phyloP scores from a whole-genome alignment of 2,329 filamentous ascomycete species.

The Alternaria triticimaculans region DNA sequence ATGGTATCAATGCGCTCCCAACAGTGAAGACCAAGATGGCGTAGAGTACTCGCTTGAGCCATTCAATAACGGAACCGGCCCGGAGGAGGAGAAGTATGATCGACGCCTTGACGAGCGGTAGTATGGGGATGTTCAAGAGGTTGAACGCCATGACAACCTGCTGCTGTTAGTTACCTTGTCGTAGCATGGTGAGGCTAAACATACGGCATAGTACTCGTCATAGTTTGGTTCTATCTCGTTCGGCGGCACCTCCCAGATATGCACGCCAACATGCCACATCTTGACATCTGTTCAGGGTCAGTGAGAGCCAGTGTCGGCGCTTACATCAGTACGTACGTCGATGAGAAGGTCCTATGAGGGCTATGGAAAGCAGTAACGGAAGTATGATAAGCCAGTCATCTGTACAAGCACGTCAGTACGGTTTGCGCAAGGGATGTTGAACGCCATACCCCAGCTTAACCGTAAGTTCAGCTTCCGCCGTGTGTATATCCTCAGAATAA shows the following conservation, averaged over 20 bases:
- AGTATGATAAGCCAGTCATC: constrained; percentile 51
- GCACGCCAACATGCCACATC: constrained; percentile 48
- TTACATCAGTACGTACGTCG: constrained; percentile 34
- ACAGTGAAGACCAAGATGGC: constrained; percentile 47
- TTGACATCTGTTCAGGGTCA: constrained; percentile 38
- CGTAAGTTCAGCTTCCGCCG: constrained; percentile 46
- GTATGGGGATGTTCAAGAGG: constrained; percentile 49
- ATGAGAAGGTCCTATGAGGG: constrained; percentile 46
- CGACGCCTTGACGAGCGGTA: constrained; percentile 51
- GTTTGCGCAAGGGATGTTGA: constrained; percentile 4
- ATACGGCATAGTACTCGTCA: constrained; percentile 45
- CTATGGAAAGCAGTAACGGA: constrained; percentile 45
- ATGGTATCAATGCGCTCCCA: constrained; percentile 45
- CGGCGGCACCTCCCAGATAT: constrained; percentile 46
- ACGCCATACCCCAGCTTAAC: constrained; percentile 44
- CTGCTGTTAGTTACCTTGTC: background rate
- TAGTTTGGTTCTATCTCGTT: constrained; percentile 47
- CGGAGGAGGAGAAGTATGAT: constrained; percentile 50
- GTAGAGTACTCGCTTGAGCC: constrained; percentile 48
- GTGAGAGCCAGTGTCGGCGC: constrained; percentile 3
- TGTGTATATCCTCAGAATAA: constrained; percentile 46
- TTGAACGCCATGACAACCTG: constrained; percentile 49
- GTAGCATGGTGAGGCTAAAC: background rate
- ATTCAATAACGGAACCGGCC: constrained; percentile 48
- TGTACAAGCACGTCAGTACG: constrained; percentile 26